phyloP scores from a whole-genome alignment of 495 filamentous ascomycete species.

The Penicillium daleae region DNA sequence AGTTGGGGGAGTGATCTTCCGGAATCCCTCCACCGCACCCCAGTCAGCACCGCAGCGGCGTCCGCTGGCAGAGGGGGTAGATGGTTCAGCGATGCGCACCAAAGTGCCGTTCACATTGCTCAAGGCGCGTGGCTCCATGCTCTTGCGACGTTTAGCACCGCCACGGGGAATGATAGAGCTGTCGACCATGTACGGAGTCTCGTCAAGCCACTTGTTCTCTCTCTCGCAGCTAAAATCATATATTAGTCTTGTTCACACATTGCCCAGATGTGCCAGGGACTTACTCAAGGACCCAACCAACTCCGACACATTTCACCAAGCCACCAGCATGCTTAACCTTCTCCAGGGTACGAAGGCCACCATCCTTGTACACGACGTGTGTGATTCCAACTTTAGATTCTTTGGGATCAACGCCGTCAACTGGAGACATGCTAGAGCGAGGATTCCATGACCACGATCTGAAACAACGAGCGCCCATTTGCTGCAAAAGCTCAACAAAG shows the following conservation, averaged over 20 bases:
- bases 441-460: conserved; percentile 88
- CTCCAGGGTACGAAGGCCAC: conserved; percentile 81
- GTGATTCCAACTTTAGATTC: conserved; percentile 77
- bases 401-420: conserved; percentile 35
- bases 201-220: conserved; percentile 75
- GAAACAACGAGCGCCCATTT: conserved; percentile 85
- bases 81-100: conserved; percentile 29
- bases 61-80: conserved; percentile 35
- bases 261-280: conserved; percentile 23
- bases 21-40: conserved; percentile 43
- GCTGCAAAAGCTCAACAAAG: conserved; percentile 78
- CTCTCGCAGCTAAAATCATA: conserved; percentile 67
- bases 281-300: conserved; percentile 88
- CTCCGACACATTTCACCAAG: conserved; percentile 80
- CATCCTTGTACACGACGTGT: conserved; percentile 95
- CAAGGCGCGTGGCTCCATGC: conserved; percentile 85
- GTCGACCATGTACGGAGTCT: conserved; percentile 71
- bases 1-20: conserved; percentile 36
- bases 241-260: background rate
- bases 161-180: conserved; percentile 73
- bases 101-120: conserved; percentile 73
- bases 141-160: conserved; percentile 79
- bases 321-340: conserved; percentile 78
- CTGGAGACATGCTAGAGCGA: conserved; percentile 41
- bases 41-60: conserved; percentile 39